Evolutionary conservation across 352 stramenopile genomes (phyloP), one percentile per base, ranked within the genome.

Genomic region (Aphanomyces cochlioides): DNA sequence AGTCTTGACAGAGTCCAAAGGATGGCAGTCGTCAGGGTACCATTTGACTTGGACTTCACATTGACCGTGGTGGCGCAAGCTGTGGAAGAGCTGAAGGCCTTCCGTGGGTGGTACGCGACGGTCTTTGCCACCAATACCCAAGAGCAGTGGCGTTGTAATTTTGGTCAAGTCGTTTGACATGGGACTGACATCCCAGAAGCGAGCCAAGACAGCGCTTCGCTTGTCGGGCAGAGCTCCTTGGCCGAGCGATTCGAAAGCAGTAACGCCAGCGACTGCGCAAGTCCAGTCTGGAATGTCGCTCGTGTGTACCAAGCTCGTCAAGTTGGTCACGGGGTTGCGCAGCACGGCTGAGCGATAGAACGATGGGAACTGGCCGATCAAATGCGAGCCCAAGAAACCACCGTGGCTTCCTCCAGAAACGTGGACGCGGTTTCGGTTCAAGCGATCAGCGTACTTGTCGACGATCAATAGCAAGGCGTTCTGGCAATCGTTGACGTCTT

Each of bases 211-310:
- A 12, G 78, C 83, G 3, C 83, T 74, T 43, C 83, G 87, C 36
- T 72, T 81, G 54, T 67, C 10, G 73, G 71, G 54, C 77, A 74
- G 15, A 86, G 75, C 47, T 75, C 85, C 76, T 79, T 87, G 64
- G 13, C 78, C 67, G 45, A 90, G 87, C n/a, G 81, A 90, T 67
- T 98, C 84, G 59, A 98, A 98, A 10, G 80, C 79, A 28, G 85
- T 76, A 41, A 94, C 74, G 0, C 93, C 92, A 56, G 89, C 75
- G 58, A 85, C 87, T 59, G 97, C 93, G 38, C 97, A 86, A 34
- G 84, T 93, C 96, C 96, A 98, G 70, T 98, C 96, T n/a, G 93
- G 90, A 78, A 99, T 99, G 78, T 99, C 96, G 15, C 90, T 98
- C 19, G 85, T 84, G 74, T 92, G 97, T 45, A 97, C 90, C 86